Evolutionary conservation across 768 basidiomycete species (phyloP).

Genomic region (Lactarius trivialis): DNA sequence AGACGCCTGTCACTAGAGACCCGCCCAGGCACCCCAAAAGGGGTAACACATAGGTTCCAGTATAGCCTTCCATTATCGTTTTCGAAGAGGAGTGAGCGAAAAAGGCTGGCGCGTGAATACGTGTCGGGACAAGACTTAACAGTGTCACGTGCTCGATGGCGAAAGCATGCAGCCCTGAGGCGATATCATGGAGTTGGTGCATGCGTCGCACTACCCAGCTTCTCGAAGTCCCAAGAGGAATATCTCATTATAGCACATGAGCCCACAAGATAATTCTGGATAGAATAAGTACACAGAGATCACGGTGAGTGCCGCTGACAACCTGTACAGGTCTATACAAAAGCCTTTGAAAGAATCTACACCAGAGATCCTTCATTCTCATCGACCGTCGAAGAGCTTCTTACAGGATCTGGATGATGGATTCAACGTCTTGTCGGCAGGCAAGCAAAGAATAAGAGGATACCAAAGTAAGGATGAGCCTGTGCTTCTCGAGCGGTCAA

Average conservation of each 20-base stretch:
- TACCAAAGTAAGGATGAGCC: conserved; percentile 88
- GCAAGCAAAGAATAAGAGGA: conserved; percentile 22
- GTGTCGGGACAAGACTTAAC: not conserved
- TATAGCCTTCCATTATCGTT: not conserved
- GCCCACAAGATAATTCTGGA: conserved; percentile 18
- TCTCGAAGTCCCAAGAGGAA: not conserved
- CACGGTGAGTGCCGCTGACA: conserved; percentile 18
- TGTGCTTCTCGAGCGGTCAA: conserved; percentile 93
- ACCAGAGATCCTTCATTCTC: conserved; percentile 55
- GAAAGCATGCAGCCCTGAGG: too few species aligned
- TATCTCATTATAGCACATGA: conserved; percentile 18
- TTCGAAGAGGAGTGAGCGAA: not conserved
- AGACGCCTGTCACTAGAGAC: not conserved
- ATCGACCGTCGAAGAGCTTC: conserved; percentile 46
- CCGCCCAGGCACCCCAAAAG: not conserved
- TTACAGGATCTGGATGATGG: conserved; percentile 57
- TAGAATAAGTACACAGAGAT: conserved; percentile 22
- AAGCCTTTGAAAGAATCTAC: conserved; percentile 22
- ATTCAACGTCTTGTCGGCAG: conserved; percentile 21
- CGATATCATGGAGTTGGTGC: not conserved
- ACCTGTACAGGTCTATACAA: conserved; percentile 10
- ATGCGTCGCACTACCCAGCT: not conserved
- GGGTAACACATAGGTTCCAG: not conserved
- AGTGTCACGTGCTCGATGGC: not conserved
- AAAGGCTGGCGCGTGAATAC: not conserved